These are phyloP conservation scores for Pseudonitzschia multiseries DNA, from an alignment of 108 stramenopile species.

Conservation along the genomic window DNA sequence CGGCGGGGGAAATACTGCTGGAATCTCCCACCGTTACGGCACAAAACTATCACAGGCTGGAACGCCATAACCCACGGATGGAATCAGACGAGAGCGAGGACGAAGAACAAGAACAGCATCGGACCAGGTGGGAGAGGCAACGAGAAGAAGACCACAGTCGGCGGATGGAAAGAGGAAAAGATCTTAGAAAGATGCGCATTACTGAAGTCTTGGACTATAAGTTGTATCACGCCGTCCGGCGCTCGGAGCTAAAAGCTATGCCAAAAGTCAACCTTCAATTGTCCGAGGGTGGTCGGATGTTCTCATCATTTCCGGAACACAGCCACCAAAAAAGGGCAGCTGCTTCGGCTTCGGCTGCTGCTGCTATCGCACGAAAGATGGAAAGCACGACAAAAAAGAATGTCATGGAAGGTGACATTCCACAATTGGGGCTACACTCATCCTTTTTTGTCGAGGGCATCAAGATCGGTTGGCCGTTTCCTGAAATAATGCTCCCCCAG, in stretches of 20 bases:
- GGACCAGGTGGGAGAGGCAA: background rate
- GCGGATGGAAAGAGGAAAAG: background rate
- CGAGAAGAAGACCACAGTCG: background rate
- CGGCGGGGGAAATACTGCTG: constrained; percentile 8
- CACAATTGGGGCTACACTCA: constrained; percentile 44
- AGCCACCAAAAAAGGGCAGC: background rate
- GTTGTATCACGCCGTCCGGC: background rate
- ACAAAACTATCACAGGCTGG: background rate
- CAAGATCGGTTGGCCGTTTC: constrained; percentile 75
- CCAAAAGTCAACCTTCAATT: background rate
- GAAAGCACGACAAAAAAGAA: background rate
- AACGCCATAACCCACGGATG: too few relatives aligned
- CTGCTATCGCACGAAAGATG: background rate
- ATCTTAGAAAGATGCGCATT: background rate
- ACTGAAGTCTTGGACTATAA: background rate
- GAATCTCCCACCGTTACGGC: background rate
- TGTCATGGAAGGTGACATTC: constrained; percentile 67
- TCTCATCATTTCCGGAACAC: background rate
- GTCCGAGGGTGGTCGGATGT: constrained; percentile 8
- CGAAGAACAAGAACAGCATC: background rate
- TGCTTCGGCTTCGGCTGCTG: background rate
- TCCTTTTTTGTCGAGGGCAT: constrained; percentile 66
- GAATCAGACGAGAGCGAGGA: background rate
- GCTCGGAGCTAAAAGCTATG: background rate
- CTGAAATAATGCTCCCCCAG: constrained; percentile 63